Base-by-base conservation (phyloP, 495 filamentous ascomycete genomes). In the Saxophila tyrrhenica region DNA sequence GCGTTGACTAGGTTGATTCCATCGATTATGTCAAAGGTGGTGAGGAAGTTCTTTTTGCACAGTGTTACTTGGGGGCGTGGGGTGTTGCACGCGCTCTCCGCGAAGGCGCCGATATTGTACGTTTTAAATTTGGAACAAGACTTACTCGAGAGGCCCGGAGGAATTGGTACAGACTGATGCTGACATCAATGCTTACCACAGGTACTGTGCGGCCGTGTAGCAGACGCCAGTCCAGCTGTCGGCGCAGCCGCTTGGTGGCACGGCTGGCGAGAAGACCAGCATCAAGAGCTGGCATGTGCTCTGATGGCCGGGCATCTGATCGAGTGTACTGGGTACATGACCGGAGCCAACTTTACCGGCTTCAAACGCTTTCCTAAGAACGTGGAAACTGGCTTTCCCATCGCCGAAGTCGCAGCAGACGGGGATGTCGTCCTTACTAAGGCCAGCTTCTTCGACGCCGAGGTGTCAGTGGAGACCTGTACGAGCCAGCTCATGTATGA, bases 21-120 rank as follows among this genome's bases (percentile, higher is more conserved):
- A 0, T 60, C 66, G 1, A 62, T 65, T 0, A 61, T 78, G n/a
- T 59, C 70, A 50, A 55, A 66, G 11, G 67, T 68, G 2, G 60
- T 71, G 25, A 51, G 41, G 68, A 76, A 56, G 76, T 77, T 11
- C 73, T 81, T 21, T 75, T 68, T 55, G 77, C 78, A 5, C 67
- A 71, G 41, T 64, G 64, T 9, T 70, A 71, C 52, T 58, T 71
- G 3, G 69, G 69, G 9, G 66, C 61, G 1, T 29, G 63, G 20
- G 69, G 67, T 9, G 68, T 70, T 42, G 66, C 62, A 13, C 52
- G 46, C 10, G 69, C 65, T 1, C 62, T 70, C 47, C 54, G 43
- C 24, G 56, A 59, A 35, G 69, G 69, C 15, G 69, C 66, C 21
- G 67, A 70, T 52, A 70, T 71, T 51, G 67, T 70, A 0, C 48